A percentile compares a stretch with the other conserved stretches of the same genome.
Conservation (phyloP, 331 rosid species). For the Pyracantha coccinea region DNA sequence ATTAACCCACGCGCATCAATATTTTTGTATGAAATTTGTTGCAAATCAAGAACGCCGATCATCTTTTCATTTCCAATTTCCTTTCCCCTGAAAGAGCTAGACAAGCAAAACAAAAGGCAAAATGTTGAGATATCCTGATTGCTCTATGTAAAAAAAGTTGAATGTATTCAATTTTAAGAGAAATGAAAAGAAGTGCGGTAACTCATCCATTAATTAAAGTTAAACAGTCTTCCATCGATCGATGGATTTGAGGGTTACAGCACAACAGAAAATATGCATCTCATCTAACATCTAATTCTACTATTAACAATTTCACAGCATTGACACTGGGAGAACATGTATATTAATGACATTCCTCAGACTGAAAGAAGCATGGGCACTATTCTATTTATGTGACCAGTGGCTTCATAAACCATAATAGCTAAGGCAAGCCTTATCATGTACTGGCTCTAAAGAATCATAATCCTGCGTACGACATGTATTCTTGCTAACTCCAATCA, state of each 20-base stretch:
- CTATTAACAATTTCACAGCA: not conserved
- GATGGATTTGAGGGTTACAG: not conserved
- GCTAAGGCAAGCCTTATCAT: conserved; percentile 13
- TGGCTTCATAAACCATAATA: not conserved
- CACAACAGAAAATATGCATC: not conserved
- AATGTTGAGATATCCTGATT: not conserved
- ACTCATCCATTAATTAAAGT: not conserved
- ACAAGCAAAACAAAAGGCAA: conserved; percentile 9
- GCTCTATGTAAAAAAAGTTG: not conserved
- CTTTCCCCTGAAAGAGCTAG: conserved; percentile 64
- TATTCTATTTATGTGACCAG: not conserved
- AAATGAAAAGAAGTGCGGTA: not conserved
- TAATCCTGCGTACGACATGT: not conserved
- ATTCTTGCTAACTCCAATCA: not conserved
- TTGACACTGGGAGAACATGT: not conserved
- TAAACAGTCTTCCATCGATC: not conserved
- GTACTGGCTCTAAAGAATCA: not conserved
- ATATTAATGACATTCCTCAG: not conserved
- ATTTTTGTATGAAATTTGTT: conserved; percentile 51
- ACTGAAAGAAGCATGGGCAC: not conserved
- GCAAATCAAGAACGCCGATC: conserved; percentile 79
- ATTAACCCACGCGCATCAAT: conserved; percentile 75
- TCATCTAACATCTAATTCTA: not conserved
- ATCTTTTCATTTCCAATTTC: conserved; percentile 80
- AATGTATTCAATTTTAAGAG: not conserved